These are phyloP conservation scores for Ramularia endophylla DNA, from an alignment of 2,329 filamentous ascomycete genomes.

Conservation along the genomic window DNA sequence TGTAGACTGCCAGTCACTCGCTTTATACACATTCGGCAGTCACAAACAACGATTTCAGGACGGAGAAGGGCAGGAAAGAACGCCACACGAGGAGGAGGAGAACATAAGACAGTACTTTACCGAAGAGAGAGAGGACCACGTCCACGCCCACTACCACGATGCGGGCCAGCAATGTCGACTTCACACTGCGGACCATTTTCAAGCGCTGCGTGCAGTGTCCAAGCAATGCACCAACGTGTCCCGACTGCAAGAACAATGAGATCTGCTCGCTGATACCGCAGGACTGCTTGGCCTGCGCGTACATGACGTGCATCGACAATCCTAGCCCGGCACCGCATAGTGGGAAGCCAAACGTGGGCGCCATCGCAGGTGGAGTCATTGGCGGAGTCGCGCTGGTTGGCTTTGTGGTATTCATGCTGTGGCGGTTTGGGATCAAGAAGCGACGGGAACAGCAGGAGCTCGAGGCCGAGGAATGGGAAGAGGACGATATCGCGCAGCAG, in stretches of 20 bases:
- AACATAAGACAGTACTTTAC: no score
- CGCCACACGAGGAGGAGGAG: no score
- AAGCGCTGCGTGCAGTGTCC: constrained; percentile 57
- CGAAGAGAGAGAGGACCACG: neutral
- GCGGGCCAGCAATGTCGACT: constrained; percentile 14
- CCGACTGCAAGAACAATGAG: constrained; percentile 49
- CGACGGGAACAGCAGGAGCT: constrained; percentile 60
- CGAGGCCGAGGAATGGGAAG: constrained; percentile 50
- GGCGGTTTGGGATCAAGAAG: constrained; percentile 80
- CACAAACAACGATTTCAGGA: no score
- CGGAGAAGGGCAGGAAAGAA: no score
- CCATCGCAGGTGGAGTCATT: constrained; percentile 86
- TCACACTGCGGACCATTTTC: constrained; percentile 39
- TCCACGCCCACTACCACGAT: constrained; percentile 1
- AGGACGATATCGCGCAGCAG: constrained; percentile 50
- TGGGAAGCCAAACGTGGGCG: constrained; percentile 62
- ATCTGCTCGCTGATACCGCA: constrained; percentile 55
- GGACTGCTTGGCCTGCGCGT: constrained; percentile 56
- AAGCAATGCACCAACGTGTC: constrained; percentile 49
- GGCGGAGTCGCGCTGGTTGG: constrained; percentile 73
- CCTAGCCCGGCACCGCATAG: constrained; percentile 31
- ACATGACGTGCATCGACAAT: constrained; percentile 49
- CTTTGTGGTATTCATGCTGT: constrained; percentile 72
- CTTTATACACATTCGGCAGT: no score
- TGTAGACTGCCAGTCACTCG: no score